Evolutionary conservation across 192 early-diverging fungal genomes (phyloP).

Genomic region (Umbelopsis sp.): DNA sequence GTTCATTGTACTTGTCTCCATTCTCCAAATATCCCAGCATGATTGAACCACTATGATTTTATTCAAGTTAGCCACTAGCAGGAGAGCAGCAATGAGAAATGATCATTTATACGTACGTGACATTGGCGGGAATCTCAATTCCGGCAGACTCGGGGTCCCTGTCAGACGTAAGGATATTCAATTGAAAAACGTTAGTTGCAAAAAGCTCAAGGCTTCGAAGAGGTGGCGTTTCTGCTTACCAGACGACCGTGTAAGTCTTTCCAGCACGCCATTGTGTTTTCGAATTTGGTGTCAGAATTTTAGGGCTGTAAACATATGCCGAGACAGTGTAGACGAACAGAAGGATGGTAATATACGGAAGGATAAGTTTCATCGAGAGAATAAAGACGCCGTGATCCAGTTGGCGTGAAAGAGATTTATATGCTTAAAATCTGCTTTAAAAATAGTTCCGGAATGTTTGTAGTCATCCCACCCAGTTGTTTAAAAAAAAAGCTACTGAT

Average conservation of each 20-base stretch:
- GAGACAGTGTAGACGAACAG: neutral
- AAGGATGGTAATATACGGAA: neutral
- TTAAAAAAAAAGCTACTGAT: no score
- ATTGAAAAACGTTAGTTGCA: no score
- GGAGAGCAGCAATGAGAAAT: neutral
- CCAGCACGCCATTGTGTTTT: constrained; percentile 29
- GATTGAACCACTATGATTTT: constrained; percentile 9
- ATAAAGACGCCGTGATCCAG: neutral
- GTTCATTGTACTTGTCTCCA: constrained; percentile 24
- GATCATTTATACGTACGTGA: constrained; percentile 4
- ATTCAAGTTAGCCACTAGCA: neutral
- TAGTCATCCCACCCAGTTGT: no score
- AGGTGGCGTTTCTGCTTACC: constrained; percentile 1
- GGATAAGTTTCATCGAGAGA: neutral
- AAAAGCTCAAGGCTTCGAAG: neutral
- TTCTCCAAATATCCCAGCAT: constrained; percentile 29
- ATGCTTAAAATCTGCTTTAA: neutral
- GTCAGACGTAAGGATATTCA: neutral
- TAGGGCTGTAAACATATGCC: neutral
- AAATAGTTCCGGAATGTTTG: neutral
- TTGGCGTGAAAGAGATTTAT: neutral
- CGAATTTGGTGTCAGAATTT: constrained; percentile 13
- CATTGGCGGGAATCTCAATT: constrained; percentile 24
- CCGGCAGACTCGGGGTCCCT: constrained; percentile 13
- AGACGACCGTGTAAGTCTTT: constrained; percentile 19